A percentile compares a stretch with the other conserved stretches of the same genome.
These are phyloP conservation scores for Botrytis galanthina DNA, from an alignment of 2,329 filamentous ascomycete genomes.

Conservation along the genomic window DNA sequence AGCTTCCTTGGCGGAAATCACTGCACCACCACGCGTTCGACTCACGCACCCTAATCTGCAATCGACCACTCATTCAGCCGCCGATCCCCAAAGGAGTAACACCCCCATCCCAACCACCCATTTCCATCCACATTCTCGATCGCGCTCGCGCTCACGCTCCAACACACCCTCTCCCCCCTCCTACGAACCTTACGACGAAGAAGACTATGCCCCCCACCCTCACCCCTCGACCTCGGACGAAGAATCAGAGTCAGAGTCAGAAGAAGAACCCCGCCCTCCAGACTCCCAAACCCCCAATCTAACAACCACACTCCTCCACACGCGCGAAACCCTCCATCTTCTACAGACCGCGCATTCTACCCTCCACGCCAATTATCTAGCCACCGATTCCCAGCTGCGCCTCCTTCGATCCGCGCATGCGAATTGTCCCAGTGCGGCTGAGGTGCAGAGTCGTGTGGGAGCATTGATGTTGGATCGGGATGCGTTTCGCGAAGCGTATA, in stretches of 20 bases:
- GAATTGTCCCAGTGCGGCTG: constrained; percentile 48
- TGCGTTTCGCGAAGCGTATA: constrained; percentile 49
- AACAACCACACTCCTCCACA: constrained; percentile 14
- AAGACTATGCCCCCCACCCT: neutral
- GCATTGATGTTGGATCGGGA: constrained; percentile 37
- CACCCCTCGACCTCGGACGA: neutral
- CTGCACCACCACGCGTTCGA: neutral
- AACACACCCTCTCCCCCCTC: neutral
- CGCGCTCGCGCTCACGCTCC: neutral
- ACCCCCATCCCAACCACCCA: neutral
- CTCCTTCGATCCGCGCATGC: constrained; percentile 48
- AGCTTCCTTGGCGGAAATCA: neutral
- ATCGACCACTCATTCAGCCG: neutral
- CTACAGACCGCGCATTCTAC: constrained; percentile 57
- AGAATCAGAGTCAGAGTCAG: neutral
- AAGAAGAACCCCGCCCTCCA: neutral
- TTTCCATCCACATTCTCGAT: neutral
- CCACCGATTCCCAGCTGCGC: constrained; percentile 53
- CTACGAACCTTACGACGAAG: neutral
- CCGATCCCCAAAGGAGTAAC: neutral
- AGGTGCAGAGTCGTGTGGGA: constrained; percentile 34
- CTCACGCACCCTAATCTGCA: neutral
- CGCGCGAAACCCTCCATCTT: constrained; percentile 43
- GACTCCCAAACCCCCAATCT: neutral
- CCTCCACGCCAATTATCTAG: constrained; percentile 52